Base-by-base conservation (phyloP, 768 basidiomycete genomes). In the Paxillus rubicundulus region DNA sequence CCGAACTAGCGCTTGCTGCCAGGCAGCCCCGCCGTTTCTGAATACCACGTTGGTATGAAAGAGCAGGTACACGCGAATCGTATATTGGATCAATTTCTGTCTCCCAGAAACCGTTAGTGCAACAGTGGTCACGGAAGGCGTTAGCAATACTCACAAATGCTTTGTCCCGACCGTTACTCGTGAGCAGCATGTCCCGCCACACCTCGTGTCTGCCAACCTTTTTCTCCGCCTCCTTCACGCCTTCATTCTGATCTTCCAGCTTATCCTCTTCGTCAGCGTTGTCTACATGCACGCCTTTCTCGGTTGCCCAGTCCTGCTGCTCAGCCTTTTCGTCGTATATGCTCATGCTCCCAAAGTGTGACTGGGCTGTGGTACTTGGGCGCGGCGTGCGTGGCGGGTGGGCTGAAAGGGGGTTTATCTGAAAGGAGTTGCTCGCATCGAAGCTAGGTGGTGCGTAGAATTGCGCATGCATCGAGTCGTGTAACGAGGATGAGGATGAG, bases 51-150 rank as follows among this genome's bases (percentile, higher is more conserved):
- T 75, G 47, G 72, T 70, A 64, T 93, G 90, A 66, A 89, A 82
- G 30, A 87, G 66, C 33, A 92, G 75, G 66, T 85, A 89, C 46
- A 91, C 71, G 43, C 82, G 82, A 55, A 93, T 81, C 20, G 86
- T 79, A 66, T 92, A 93, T 74, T 93, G 91, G 50, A 93, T 82
- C 50, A 92, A 62, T 91, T 93, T 93, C 90, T 92, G 57, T 45
- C 37, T 36, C 24, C 41, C 32, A 34, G 14, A 45, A 46, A 3
- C 44, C 33, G 45, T 61, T 47, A 56, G 30, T 39, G 27, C 21
- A 7, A 12, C 4, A 27, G 37, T 30, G 28, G 21, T 36, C 16
- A 32, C 40, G 41, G 21, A 20, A 43, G 1, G 28, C 12, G 28
- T 18, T 42, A 43, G 41, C 33, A 42, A 40, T 37, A 79, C 88